Evolutionary conservation across 2,329 filamentous ascomycete genomes (phyloP), one percentile per base, ranked within the genome.

Genomic region (Chrysoporthe deuterocubensis): DNA sequence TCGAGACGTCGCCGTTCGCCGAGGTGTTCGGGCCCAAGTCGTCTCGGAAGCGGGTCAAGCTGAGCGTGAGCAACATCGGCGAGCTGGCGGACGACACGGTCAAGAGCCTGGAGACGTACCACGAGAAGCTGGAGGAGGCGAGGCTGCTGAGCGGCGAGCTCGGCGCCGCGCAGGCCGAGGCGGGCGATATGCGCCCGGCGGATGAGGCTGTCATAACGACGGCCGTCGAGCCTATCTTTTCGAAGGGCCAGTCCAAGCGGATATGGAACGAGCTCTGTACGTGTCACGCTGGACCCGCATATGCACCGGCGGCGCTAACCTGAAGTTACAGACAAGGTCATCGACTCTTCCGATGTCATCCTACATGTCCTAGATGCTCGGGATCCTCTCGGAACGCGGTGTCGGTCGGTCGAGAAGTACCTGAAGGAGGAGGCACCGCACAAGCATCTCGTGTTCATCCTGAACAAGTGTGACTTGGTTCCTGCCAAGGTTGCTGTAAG

Each of bases 401-500:
- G 96, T 82, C 87, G 90, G 42, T 93, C 92, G 74, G 90, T 97
- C 34, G 92, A 99, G 78, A 97, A 97, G 77, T 98, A 97, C 77
- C 90, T 99, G 61, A 89, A 88, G 70, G 92, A 96, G 71, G 96
- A 99, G 76, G 95, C 94, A 18, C 93, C 94, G 8, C 96, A 99
- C 80, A 99, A 99, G 83, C 95, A 98, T 78, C 83, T 99, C 67
- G 88, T 96, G 34, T 96, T 96, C 74, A 88, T 97, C 1, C 78
- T 97, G 63, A 97, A 97, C 81, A 97, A 97, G 83, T 93, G 92
- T 75, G 96, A 99, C 79, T 82, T 99, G 73, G 92, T 99, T 32
- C 96, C 96, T 1, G 97, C 94, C 2, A 90, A 88, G 71, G 92
- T 97, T 81, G 94, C 94, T 79, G 96, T 99, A 94, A 92, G 96